Evolutionary conservation across 2,329 filamentous ascomycete genomes (phyloP).

Genomic region (Colletotrichum lupini): DNA sequence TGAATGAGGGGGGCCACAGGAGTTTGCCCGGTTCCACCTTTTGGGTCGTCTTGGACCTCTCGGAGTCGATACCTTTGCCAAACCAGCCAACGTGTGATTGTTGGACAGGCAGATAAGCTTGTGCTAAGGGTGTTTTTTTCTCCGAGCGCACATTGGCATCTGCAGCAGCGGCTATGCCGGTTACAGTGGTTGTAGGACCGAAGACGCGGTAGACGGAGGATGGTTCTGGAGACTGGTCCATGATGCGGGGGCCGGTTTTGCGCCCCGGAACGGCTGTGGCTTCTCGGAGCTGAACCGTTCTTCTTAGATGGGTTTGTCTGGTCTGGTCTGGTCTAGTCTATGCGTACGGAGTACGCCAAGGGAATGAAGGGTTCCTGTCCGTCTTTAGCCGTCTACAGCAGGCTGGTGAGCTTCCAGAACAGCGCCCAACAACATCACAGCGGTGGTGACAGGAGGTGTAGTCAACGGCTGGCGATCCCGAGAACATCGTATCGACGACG

Average conservation of each 20-base stretch:
- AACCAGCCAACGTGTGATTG: conserved; percentile 24
- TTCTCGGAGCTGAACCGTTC: neutral
- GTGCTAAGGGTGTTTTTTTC: neutral
- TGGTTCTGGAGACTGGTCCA: neutral
- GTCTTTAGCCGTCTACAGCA: conserved; percentile 23
- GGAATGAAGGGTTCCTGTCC: conserved; percentile 6
- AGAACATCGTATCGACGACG: conserved; percentile 4
- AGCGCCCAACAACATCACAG: conserved; percentile 8
- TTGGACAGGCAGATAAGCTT: conserved; percentile 23
- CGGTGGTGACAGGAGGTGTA: neutral
- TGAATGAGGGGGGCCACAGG: neutral
- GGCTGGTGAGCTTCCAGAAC: conserved; percentile 17
- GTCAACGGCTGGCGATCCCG: conserved; percentile 9
- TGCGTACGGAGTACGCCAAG: neutral
- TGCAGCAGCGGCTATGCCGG: conserved; percentile 28
- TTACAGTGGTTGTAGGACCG: conserved; percentile 5
- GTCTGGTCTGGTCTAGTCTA: neutral
- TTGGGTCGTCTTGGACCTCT: conserved; percentile 11
- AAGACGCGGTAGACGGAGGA: conserved; percentile 4
- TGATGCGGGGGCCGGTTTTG: neutral
- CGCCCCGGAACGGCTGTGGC: conserved; percentile 5
- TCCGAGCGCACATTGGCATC: conserved; percentile 27
- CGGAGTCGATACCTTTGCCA: conserved; percentile 28
- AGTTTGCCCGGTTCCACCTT: conserved; percentile 18
- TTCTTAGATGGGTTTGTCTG: neutral